phyloP scores from a whole-genome alignment of 192 early-diverging fungal genomes.

The Backusella australiensis region DNA sequence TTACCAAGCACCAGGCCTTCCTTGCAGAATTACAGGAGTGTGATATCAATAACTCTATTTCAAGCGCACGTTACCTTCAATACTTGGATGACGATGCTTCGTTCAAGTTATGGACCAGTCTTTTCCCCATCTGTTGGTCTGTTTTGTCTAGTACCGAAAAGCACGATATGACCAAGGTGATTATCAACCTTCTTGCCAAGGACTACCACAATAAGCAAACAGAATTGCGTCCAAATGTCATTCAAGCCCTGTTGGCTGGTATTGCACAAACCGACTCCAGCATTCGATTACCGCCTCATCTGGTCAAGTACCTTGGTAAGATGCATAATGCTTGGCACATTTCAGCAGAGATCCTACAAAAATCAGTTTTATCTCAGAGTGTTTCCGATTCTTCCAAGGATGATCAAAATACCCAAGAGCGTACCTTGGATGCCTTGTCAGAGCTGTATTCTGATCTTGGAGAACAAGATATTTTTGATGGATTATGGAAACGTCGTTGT shows the following conservation, averaged over 20 bases:
- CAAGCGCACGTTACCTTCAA: constrained; percentile 62
- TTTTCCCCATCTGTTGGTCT: constrained; percentile 88
- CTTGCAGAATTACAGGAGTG: constrained; percentile 51
- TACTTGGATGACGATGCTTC: constrained; percentile 66
- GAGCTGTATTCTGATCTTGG: constrained; percentile 81
- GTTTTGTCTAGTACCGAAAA: constrained; percentile 69
- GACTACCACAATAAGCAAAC: constrained; percentile 88
- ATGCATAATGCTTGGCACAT: constrained; percentile 92
- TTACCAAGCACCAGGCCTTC: constrained; percentile 63
- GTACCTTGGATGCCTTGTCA: constrained; percentile 85
- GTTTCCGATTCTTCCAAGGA: constrained; percentile 60
- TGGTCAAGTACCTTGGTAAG: constrained; percentile 92
- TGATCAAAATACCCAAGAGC: constrained; percentile 85
- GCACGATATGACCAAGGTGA: constrained; percentile 79
- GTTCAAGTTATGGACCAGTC: constrained; percentile 74
- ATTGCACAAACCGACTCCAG: constrained; percentile 70
- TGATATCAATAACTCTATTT: constrained; percentile 47
- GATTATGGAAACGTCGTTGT: constrained; percentile 87
- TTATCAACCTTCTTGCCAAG: constrained; percentile 84
- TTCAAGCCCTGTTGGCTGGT: constrained; percentile 89
- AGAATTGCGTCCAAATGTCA: constrained; percentile 86
- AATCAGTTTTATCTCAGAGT: constrained; percentile 46
- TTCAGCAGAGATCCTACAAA: constrained; percentile 82
- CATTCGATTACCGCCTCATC: constrained; percentile 87
- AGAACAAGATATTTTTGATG: constrained; percentile 93